Evolutionary conservation across 306 rosid species (phyloP), one percentile per base, ranked within the genome.

Genomic region (Cicer judaicum): DNA sequence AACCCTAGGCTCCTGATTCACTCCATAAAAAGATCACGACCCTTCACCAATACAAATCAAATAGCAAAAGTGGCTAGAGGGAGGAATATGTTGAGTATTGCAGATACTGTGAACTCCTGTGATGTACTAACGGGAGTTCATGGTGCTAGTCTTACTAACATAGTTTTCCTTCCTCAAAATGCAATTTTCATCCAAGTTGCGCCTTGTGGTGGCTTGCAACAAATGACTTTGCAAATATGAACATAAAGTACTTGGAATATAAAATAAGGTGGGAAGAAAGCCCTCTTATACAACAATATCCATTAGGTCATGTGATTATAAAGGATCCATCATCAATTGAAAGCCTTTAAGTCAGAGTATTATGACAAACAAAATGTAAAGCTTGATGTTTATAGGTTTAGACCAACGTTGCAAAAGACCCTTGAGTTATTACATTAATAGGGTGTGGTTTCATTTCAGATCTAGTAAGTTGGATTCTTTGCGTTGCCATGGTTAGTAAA

Each of bases 81-180:
- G 9, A 46, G 68, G 40, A 75, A 72, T 78, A 3, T 90, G 69
- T 57, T 84, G n/a, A 82, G 54, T 6, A 85, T 91, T 57, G 85
- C 97, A 14, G 60, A 88, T 34, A 36, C 74, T 13, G 93, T 90
- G 79, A 92, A 90, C 46, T 90, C 98, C 10, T 90, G 94, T 77
- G 98, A 92, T 79, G 92, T 90, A 49, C 40, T 93, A 29, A 60
- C 90, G 94, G 98, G 98, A 66, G 91, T 92, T 78, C 98, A 92
- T 72, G 98, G 98, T 7, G 98, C 98, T 69, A 96, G 98, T 29
- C 36, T 29, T 29, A 29, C 36, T 29, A 29, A 29, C 36, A 29
- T 29, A 29, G 5, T 29, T 29, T 92, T 92, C 77, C 96, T 92
- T 41, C 98, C 98, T 0, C 80, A 84, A 55, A 88, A 88, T 77